These are phyloP conservation scores for Hypoxylon rickii DNA, from an alignment of 495 filamentous ascomycete genomes.

Conservation along the genomic window DNA sequence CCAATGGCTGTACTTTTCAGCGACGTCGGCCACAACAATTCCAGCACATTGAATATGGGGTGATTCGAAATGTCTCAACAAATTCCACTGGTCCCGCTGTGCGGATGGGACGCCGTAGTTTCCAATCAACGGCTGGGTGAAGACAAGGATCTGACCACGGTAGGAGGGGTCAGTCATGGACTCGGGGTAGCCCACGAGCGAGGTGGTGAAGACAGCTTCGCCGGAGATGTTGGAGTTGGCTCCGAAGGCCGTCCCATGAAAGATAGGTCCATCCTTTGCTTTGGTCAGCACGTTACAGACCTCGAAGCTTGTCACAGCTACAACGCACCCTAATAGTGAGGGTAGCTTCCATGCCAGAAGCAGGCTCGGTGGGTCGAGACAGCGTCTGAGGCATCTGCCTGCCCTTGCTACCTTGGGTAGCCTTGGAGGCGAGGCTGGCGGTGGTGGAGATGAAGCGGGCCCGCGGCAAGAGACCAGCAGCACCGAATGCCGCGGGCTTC, in stretches of 20 bases:
- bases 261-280: constrained; percentile 79
- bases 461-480: constrained; percentile 43
- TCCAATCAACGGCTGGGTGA: constrained; percentile 97
- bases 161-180: constrained; percentile 99
- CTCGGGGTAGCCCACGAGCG: constrained; percentile 93
- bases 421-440: constrained; percentile 41
- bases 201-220: constrained; percentile 94
- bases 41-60: constrained; percentile 95
- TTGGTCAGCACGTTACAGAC: constrained; percentile 7
- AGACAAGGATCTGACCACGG: constrained; percentile 96
- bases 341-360: constrained; percentile 75
- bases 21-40: constrained; percentile 93
- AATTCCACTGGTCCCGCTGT: constrained; percentile 73
- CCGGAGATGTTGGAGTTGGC: constrained; percentile 90
- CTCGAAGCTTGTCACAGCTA: background rate
- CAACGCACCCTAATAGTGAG: constrained; percentile 83
- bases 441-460: constrained; percentile 60
- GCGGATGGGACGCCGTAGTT: constrained; percentile 94
- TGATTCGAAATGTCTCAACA: constrained; percentile 93
- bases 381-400: constrained; percentile 55
- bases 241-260: constrained; percentile 90
- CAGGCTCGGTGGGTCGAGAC: constrained; percentile 59
- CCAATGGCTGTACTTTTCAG: constrained; percentile 95
- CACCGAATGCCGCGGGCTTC: constrained; percentile 48
- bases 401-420: constrained; percentile 65